Conservation (phyloP, 805 yeast species). For the Kazachstania africana region DNA sequence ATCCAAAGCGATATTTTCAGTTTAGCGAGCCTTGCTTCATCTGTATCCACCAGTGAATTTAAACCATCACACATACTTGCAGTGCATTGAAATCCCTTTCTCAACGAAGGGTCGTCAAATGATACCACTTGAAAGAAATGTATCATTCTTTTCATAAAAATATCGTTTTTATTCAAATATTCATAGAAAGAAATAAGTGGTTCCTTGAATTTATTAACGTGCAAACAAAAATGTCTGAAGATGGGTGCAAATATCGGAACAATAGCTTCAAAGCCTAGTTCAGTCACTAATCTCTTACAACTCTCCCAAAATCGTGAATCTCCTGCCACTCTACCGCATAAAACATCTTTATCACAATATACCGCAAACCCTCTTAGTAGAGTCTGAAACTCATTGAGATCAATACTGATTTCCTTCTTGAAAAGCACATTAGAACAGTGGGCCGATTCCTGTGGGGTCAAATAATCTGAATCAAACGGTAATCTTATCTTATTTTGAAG, state of each 20-base stretch:
- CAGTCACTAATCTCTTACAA: slow-evolving; percentile 5
- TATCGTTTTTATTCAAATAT: slow-evolving; percentile 1
- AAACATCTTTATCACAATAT: slow-evolving; percentile 7
- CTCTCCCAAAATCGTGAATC: slow-evolving; percentile 5
- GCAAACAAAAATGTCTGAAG: slow-evolving; percentile 5
- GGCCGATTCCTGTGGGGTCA: slow-evolving; percentile 1
- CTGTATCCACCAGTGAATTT: too few relatives aligned
- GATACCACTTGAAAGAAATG: slow-evolving; percentile 3
- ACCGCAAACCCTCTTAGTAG: slow-evolving; percentile 6
- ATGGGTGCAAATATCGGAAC: slow-evolving; percentile 5
- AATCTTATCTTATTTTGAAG: slow-evolving; percentile 1
- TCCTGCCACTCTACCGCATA: slow-evolving; percentile 4
- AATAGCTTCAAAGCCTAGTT: slow-evolving; percentile 4
- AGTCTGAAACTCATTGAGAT: neutral
- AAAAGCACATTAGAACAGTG: slow-evolving; percentile 1
- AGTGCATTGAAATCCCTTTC: too few relatives aligned
- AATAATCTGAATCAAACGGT: slow-evolving; percentile 2
- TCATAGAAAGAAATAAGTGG: slow-evolving; percentile 6
- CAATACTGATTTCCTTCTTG: neutral
- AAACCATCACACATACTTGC: too few relatives aligned
- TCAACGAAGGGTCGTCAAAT: slow-evolving; percentile 2
- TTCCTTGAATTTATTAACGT: too few relatives aligned
- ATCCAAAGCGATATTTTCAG: too few relatives aligned
- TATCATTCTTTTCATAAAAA: slow-evolving; percentile 3
- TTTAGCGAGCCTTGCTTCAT: too few relatives aligned